These are phyloP conservation scores for Luffa acutangula DNA, from an alignment of 306 rosid species.

Conservation along the genomic window DNA sequence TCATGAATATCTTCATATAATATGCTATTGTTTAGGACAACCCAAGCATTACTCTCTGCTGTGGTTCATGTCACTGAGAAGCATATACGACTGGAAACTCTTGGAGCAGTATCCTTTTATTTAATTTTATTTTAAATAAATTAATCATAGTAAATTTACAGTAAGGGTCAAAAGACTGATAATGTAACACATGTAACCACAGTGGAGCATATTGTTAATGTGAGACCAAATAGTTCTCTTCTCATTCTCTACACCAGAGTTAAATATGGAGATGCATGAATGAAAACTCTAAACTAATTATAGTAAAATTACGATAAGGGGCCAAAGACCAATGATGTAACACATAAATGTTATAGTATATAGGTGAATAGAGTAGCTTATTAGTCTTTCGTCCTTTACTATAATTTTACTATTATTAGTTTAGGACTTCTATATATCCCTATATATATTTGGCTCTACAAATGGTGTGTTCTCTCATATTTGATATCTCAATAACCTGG, in stretches of 20 bases:
- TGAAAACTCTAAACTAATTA: neutral
- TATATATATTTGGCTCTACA: no score
- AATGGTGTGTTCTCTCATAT: no score
- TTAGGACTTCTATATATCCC: no score
- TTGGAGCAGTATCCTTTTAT: constrained; percentile 89
- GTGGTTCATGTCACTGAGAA: constrained; percentile 63
- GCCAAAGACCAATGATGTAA: neutral
- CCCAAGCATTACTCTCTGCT: constrained; percentile 83
- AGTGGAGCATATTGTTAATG: neutral
- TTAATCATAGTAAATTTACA: no score
- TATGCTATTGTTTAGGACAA: constrained; percentile 48
- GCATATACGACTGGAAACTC: constrained; percentile 77
- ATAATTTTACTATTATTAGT: no score
- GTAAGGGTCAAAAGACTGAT: no score
- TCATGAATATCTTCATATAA: neutral
- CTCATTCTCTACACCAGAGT: neutral
- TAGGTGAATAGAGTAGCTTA: no score
- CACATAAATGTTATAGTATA: neutral
- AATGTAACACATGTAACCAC: no score
- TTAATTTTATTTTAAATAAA: no score
- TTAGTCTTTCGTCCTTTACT: no score
- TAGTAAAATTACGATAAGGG: neutral
- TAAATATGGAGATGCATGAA: neutral
- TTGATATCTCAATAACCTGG: no score
- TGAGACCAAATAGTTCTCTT: neutral